phyloP scores from a whole-genome alignment of 2,329 filamentous ascomycete species.

The Penicillium sp. region DNA sequence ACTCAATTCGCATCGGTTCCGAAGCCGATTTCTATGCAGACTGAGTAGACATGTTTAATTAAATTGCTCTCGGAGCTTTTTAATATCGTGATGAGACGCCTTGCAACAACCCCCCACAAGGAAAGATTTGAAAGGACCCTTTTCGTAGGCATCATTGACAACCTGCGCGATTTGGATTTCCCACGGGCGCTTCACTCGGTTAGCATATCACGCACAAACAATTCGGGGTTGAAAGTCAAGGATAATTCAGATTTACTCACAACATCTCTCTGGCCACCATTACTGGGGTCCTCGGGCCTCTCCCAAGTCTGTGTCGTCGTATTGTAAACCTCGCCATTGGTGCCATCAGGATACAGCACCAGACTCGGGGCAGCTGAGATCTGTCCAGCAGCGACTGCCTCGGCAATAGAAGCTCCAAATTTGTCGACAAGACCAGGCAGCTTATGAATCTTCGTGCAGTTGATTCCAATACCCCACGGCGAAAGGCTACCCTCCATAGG shows the following conservation, averaged over 20 bases:
- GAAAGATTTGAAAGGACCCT: conserved; percentile 30
- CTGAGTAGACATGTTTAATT: background rate
- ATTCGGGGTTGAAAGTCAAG: background rate
- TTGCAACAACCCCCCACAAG: conserved; percentile 51
- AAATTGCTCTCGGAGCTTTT: conserved; percentile 27
- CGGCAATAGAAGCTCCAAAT: conserved; percentile 17
- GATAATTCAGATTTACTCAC: conserved; percentile 2
- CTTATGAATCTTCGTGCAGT: conserved; percentile 56
- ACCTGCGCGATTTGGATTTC: conserved; percentile 37
- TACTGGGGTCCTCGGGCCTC: conserved; percentile 20
- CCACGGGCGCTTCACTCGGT: conserved; percentile 32
- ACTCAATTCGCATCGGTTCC: conserved; percentile 4
- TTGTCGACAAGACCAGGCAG: conserved; percentile 24
- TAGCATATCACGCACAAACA: conserved; percentile 6
- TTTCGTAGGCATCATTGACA: conserved; percentile 31
- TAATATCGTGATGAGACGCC: conserved; percentile 40
- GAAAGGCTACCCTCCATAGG: conserved; percentile 18
- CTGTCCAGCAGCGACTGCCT: conserved; percentile 5
- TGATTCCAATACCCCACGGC: conserved; percentile 67
- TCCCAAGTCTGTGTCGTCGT: conserved; percentile 63
- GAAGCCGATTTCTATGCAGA: conserved; percentile 3
- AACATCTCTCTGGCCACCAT: conserved; percentile 17
- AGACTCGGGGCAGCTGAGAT: conserved; percentile 47
- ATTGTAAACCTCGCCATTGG: conserved; percentile 67
- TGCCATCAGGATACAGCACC: conserved; percentile 69